Base-by-base conservation (phyloP, 108 stramenopile species). In the Cylindrotheca closterium region DNA sequence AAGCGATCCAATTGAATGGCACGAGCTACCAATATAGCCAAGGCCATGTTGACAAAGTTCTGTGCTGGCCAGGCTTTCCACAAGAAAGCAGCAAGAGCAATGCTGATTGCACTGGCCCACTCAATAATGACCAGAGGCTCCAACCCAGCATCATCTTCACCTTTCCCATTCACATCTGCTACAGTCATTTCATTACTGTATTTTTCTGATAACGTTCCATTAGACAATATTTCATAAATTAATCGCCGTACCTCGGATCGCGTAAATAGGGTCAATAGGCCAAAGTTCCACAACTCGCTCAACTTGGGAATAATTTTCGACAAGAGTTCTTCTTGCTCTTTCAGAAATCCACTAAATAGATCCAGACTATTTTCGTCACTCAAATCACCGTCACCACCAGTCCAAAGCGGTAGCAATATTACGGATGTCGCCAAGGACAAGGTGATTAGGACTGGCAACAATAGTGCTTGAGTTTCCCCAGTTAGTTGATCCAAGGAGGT, bases 21-120 rank as follows among this genome's bases (percentile, higher is more conserved):
- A 30, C 82, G 59, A 24, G 73, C 68, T 0, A 83, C 82, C 1
- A 77, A 64, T 3, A 79, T 73, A n/a, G 79, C 79, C 42, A 83
- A 30, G 18, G 79, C 65, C 61, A 78, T 63, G 31, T 83, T 83
- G 37, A 79, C 77, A 52, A 79, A 79, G 62, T 83, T 83, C 31
- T 74, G 76, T 24, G 79, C 68, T 31, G 79, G 82, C 76, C 79
- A 79, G 18, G 34, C 31, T 26, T 60, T 52, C 0, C 73, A 49
- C 19, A 27, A 55, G 31, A 37, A 70, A 19, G 68, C 74, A 45
- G 30, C 50, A 12, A 30, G 53, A 12, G 68, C 64, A 47, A 69
- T 50, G 10, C 19, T 4, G 23, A 65, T 24, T 0, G 74, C 74
- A 17, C 62, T 17, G 0, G 31, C 18, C 29, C 68, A 63, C 49